phyloP scores from a whole-genome alignment of 1,139 yeast species.

The Petasospora fabianii region DNA sequence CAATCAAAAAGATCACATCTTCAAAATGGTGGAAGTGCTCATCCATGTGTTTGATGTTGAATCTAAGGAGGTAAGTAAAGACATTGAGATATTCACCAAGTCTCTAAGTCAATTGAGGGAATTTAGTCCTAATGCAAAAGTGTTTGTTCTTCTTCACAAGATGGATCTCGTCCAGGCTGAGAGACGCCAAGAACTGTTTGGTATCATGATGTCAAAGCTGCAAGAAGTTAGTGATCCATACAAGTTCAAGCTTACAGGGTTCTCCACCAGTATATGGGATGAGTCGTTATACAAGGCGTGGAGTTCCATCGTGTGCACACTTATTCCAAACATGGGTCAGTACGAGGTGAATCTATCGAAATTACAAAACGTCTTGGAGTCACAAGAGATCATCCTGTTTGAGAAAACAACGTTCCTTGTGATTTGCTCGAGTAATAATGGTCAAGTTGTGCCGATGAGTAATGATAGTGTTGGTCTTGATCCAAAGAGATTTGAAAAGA shows the following conservation, averaged over 20 bases:
- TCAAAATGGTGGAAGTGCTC: constrained; percentile 94
- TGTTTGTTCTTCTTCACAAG: constrained; percentile 88
- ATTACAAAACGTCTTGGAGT: constrained; percentile 73
- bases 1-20: constrained; percentile 84
- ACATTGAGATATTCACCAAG: constrained; percentile 85
- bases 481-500: constrained; percentile 92
- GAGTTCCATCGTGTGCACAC: constrained; percentile 92
- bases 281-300: constrained; percentile 95
- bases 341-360: constrained; percentile 75
- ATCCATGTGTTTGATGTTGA: constrained; percentile 97
- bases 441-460: constrained; percentile 18
- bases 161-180: constrained; percentile 94
- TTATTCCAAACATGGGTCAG: constrained; percentile 85
- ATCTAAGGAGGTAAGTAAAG: constrained; percentile 86
- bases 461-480: constrained; percentile 37
- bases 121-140: constrained; percentile 87
- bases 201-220: constrained; percentile 77
- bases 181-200: constrained; percentile 78
- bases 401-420: constrained; percentile 93
- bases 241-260: constrained; percentile 79
- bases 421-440: constrained; percentile 66
- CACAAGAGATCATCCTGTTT: constrained; percentile 86
- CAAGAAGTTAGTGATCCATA: constrained; percentile 74
- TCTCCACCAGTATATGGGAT: constrained; percentile 97
- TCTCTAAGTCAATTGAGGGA: constrained; percentile 79